Evolutionary conservation across 257 asterid genomes (phyloP).

Genomic region (Solanum microdontum): DNA sequence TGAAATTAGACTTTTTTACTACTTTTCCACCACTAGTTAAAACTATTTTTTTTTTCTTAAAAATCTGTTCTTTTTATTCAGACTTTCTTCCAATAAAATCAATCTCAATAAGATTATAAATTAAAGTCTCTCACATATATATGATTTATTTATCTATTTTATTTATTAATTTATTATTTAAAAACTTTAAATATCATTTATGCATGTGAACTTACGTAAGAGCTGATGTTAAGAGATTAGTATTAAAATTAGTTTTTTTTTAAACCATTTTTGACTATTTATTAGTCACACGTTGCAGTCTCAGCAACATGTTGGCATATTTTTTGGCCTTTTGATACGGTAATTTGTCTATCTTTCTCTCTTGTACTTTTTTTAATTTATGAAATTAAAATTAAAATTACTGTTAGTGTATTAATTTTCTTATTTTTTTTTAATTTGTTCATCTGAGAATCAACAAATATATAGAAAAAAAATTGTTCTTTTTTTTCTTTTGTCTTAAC

Average conservation of each 20-base stretch:
- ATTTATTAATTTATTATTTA: neutral
- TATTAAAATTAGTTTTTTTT: neutral
- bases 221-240: neutral
- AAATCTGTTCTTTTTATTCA: neutral
- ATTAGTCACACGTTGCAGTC: neutral
- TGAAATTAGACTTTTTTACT: neutral
- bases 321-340: slow-evolving; percentile 2
- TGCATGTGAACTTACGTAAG: neutral
- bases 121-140: neutral
- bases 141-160: no score
- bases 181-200: neutral
- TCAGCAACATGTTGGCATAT: neutral
- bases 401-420: neutral
- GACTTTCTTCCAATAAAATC: neutral
- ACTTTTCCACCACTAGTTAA: neutral
- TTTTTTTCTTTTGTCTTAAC: neutral
- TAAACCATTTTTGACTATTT: neutral
- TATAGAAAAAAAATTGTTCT: neutral
- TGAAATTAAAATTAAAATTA: neutral
- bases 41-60: no score
- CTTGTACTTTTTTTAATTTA: neutral
- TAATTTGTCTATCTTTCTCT: neutral
- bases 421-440: neutral
- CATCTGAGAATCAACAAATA: neutral
- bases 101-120: neutral